Base-by-base conservation (phyloP, 2,329 filamentous ascomycete species). In the Plectosphaerella plurivora region DNA sequence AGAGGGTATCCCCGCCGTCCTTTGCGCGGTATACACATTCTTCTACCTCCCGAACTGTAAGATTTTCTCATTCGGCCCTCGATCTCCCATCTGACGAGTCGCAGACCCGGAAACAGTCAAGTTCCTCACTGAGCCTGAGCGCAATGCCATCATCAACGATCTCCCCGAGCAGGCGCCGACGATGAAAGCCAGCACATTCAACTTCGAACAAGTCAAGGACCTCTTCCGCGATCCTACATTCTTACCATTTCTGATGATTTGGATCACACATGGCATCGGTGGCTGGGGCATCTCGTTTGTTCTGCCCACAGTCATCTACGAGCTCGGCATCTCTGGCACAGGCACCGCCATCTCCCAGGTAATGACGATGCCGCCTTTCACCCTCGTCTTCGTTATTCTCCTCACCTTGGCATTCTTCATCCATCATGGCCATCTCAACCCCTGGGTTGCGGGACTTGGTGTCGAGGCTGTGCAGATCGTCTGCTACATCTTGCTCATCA, bases 401-500 rank as follows among this genome's bases (percentile, higher is more conserved):
- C 35, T 64, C 1, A 57, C 58, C 2, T 49, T 64, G 1, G 57
- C 56, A 0, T 64, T 52, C 18, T 55, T 62, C 28, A 58, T 60
- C 5, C 60, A 64, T 41, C 58, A 55, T 11, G 46, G 50, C 11
- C 36, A 51, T 7, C 50, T 63, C 10, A 63, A 57, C 36, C 56
- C 61, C 1, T 63, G 61, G 62, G 55, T 58, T 2, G 60, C 58
- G 2, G 62, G 60, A 0, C 50, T 61, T 4, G 55, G 61, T 1
- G 61, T 69, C 5, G 68, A 73, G 51, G 54, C 62, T 10, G 58
- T 62, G 1, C 63, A 68, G 49, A 68, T 69, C 9, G 55, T 69
- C 25, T 72, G 69, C 56, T 73, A 72, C 49, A 64, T 73, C 46
- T 56, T 71, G 4, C 62, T 73, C 33, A 67, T 73, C 50, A 68